Conservation (phyloP, 1,139 yeast species). For the Candida buenavistaensis region DNA sequence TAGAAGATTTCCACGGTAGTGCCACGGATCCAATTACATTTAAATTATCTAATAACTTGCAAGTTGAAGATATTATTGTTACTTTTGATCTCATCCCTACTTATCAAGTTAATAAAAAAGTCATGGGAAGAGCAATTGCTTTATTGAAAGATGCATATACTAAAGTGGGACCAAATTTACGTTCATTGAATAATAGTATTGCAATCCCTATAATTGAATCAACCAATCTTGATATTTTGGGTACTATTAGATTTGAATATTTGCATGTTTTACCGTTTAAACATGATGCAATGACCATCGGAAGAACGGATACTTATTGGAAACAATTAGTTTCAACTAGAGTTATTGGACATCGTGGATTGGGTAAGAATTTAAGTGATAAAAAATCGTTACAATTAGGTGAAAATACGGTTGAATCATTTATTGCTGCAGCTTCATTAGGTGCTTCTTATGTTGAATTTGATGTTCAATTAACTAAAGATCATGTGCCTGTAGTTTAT, state of each 20-base stretch:
- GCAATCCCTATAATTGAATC: slow-evolving; percentile 80
- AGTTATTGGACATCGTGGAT: slow-evolving; percentile 95
- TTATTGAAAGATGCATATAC: slow-evolving; percentile 64
- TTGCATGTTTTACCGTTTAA: slow-evolving; percentile 70
- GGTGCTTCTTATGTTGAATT: slow-evolving; percentile 94
- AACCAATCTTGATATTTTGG: slow-evolving; percentile 71
- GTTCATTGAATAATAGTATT: slow-evolving; percentile 66
- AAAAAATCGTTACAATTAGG: slow-evolving; percentile 87
- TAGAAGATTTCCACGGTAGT: slow-evolving; percentile 74
- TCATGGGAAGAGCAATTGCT: slow-evolving; percentile 87
- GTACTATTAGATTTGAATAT: slow-evolving; percentile 74
- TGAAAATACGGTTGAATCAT: slow-evolving; percentile 93
- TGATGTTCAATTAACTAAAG: slow-evolving; percentile 96
- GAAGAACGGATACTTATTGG: slow-evolving; percentile 86
- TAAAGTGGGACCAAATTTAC: slow-evolving; percentile 66
- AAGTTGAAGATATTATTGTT: slow-evolving; percentile 57
- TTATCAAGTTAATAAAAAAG: slow-evolving; percentile 54
- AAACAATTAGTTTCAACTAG: slow-evolving; percentile 84
- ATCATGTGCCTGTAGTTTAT: slow-evolving; percentile 86
- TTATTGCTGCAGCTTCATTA: slow-evolving; percentile 93
- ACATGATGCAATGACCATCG: slow-evolving; percentile 69
- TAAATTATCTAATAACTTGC: slow-evolving; percentile 51
- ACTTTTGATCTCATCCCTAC: slow-evolving; percentile 94
- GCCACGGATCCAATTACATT: slow-evolving; percentile 84
- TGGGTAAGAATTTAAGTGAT: slow-evolving; percentile 78